Evolutionary conservation across 2,329 filamentous ascomycete genomes (phyloP), one percentile per base, ranked within the genome.

Genomic region (Westerdykella sp.): DNA sequence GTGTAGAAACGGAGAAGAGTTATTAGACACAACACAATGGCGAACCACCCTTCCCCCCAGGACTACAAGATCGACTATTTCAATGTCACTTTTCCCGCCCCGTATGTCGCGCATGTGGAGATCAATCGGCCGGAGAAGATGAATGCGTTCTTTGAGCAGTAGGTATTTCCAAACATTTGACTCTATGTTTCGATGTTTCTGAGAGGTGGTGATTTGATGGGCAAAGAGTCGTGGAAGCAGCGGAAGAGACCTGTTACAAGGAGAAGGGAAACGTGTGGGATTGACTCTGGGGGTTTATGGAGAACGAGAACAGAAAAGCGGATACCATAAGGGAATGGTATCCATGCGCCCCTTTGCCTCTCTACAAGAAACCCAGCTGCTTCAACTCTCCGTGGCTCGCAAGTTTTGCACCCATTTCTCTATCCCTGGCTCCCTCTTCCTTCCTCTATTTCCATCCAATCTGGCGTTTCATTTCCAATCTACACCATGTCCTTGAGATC

Each of bases 121-220:
- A 95, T 95, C 70, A 90, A 94, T 72, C 80, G 90, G 1, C 81
- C 90, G 1, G 69, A 80, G 53, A 95, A 95, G 72, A 73, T 96
- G 65, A 97, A 97, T 67, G 82, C 90, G 51, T 96, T 95, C 67
- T 77, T 81, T 53, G 81, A 87, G 64, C 72, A 69, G 77, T 80
- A 66, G 54, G 71, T 69, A 22, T 35, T 21, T 21, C 6, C 18
- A 6, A 25, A 22, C 34, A 40, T 41, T 39, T 15, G n/a, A 18
- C 9, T 37, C 12, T 7, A 16, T 35, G 30, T 36, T 32, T 13
- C 13, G 25, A 10, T 28, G 11, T 28, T 28, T 10, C 18, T 28
- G 4, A 28, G 25, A 12, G 25, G 11, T 9, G 25, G 25, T 4
- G 25, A 28, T 9, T 28, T 10, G 25, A 12, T 28, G 25, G 30